Percentiles rank a stretch among this genome's conserved stretches.
These are phyloP conservation scores for Penicillium herquei DNA, from an alignment of 495 filamentous ascomycete species.

Conservation along the genomic window DNA sequence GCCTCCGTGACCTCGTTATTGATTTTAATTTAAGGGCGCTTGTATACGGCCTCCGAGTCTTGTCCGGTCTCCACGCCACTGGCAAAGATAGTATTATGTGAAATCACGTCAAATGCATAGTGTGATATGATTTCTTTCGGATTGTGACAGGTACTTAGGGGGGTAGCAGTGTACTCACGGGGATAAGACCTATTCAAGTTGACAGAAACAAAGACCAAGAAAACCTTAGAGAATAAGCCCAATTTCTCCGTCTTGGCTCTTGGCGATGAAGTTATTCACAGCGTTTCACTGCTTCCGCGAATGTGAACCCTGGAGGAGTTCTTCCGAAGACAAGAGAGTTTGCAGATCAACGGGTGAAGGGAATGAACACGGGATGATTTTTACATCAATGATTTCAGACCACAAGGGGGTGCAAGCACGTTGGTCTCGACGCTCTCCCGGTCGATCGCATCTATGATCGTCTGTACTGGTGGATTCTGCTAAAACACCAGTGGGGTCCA, in stretches of 20 bases:
- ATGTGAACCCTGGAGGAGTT: not conserved
- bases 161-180: not conserved
- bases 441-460: constrained; percentile 8
- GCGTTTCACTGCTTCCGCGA: not conserved
- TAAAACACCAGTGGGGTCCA: not conserved
- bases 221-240: not conserved
- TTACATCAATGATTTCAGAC: constrained; percentile 8
- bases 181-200: not conserved
- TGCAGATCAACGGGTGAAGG: constrained; percentile 4
- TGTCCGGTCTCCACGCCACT: too few relatives aligned
- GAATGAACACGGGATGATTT: not conserved
- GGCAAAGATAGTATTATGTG: too few relatives aligned
- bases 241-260: constrained; percentile 18
- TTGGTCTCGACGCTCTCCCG: constrained; percentile 1
- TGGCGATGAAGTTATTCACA: not conserved
- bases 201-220: not conserved
- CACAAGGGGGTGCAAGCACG: not conserved
- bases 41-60: not conserved
- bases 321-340: constrained; percentile 2
- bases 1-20: constrained; percentile 6
- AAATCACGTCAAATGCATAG: too few relatives aligned
- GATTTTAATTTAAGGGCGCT: not conserved
- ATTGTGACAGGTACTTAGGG: not conserved
- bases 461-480: not conserved
- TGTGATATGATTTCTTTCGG: too few relatives aligned